Conservation (phyloP, 306 rosid genomes). For the Quercus parvula region DNA sequence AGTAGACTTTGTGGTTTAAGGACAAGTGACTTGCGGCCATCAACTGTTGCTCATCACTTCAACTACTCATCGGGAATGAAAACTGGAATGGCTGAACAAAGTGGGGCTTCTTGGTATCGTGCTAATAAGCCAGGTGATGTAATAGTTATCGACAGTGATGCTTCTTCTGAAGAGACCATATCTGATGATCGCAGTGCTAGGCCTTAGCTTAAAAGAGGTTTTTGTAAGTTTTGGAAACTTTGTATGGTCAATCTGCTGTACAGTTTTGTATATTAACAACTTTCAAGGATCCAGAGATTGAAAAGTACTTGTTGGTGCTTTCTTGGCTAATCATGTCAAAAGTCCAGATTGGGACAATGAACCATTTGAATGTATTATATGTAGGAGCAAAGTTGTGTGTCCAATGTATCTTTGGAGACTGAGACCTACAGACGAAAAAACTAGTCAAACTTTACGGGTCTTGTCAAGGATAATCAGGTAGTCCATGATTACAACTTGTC, state of each 20-base stretch:
- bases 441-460: background rate
- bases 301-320: background rate
- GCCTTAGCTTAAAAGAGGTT: constrained; percentile 26
- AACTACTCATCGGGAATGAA: constrained; percentile 28
- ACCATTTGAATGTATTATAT: background rate
- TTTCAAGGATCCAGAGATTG: constrained; percentile 14
- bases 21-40: constrained; percentile 15
- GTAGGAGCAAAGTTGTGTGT: background rate
- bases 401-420: background rate
- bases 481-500: too few relatives aligned
- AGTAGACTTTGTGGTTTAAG: constrained; percentile 27
- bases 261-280: constrained; percentile 24
- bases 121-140: constrained; percentile 27
- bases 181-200: constrained; percentile 49
- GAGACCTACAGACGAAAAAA: background rate
- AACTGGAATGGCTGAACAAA: constrained; percentile 32
- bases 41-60: constrained; percentile 28
- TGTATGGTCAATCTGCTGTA: constrained; percentile 16
- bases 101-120: constrained; percentile 21
- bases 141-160: constrained; percentile 54
- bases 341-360: background rate
- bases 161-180: constrained; percentile 70
- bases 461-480: too few relatives aligned
- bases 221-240: constrained; percentile 22
- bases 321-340: background rate